Evolutionary conservation across 345 rosid genomes (phyloP).

Genomic region (Sonneratia caseolaris): DNA sequence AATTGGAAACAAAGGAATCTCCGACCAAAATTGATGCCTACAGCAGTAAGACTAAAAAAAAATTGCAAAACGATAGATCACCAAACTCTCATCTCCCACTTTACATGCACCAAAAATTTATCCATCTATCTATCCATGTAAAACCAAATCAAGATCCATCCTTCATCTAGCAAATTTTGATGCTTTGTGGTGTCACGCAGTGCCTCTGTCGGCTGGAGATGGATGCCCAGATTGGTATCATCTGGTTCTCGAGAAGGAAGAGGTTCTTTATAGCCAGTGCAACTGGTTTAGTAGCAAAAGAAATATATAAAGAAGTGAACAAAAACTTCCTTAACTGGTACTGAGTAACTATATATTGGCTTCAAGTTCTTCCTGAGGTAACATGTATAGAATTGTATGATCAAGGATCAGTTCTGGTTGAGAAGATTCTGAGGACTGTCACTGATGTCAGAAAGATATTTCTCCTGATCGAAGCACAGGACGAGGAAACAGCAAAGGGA

Average conservation of each 20-base stretch:
- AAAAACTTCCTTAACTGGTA: background rate
- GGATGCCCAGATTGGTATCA: constrained; percentile 78
- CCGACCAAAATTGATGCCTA: no score
- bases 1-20: no score
- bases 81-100: constrained; percentile 28
- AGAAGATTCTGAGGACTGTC: constrained; percentile 71
- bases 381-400: background rate
- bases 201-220: constrained; percentile 41
- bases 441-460: constrained; percentile 85
- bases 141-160: constrained; percentile 35
- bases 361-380: background rate
- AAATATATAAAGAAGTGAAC: constrained; percentile 13
- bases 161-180: constrained; percentile 24
- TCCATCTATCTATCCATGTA: constrained; percentile 23
- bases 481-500: constrained; percentile 65
- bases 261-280: constrained; percentile 68
- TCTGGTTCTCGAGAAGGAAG: constrained; percentile 68
- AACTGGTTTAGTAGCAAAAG: constrained; percentile 91
- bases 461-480: constrained; percentile 65
- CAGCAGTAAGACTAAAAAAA: no score
- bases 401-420: constrained; percentile 50
- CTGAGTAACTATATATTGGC: background rate
- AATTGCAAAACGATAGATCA: background rate
- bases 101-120: background rate
- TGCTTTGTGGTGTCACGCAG: constrained; percentile 7